Evolutionary conservation across 2,329 filamentous ascomycete species (phyloP).

Genomic region (Trichoderma hamatum): DNA sequence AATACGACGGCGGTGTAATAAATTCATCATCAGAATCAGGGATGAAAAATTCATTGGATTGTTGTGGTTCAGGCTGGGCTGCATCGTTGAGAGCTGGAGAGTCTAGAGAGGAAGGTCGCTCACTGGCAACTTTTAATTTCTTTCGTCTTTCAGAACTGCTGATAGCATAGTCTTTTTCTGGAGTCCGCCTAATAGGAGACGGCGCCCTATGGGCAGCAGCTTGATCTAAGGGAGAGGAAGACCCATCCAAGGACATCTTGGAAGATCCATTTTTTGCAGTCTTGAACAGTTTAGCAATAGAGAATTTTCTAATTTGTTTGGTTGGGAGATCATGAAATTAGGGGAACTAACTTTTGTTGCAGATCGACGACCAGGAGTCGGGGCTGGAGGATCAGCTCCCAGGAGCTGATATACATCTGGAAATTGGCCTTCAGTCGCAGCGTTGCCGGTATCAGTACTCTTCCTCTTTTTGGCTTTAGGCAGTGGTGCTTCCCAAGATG

Average conservation of each 20-base stretch:
- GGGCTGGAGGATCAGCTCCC: conserved; percentile 44
- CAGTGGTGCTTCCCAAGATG: conserved; percentile 43
- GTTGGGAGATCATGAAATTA: conserved; percentile 30
- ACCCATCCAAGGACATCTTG: background rate
- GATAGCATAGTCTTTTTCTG: conserved; percentile 10
- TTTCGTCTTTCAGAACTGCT: conserved; percentile 24
- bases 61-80: background rate
- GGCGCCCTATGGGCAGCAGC: conserved; percentile 18
- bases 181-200: conserved; percentile 5
- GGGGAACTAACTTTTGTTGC: conserved; percentile 31
- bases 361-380: conserved; percentile 40
- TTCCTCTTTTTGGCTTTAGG: conserved; percentile 56
- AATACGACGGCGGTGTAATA: conserved; percentile 41
- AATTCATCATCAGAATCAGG: conserved; percentile 63
- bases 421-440: conserved; percentile 50
- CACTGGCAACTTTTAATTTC: conserved; percentile 16
- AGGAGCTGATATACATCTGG: conserved; percentile 57
- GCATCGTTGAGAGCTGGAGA: background rate
- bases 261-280: background rate
- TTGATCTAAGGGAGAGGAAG: conserved; percentile 25
- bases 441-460: conserved; percentile 50
- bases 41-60: conserved; percentile 46
- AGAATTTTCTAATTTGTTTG: conserved; percentile 29
- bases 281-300: background rate
- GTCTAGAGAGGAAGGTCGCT: background rate